phyloP scores from a whole-genome alignment of 306 rosid genomes.

The Pyrus bretschneideri region DNA sequence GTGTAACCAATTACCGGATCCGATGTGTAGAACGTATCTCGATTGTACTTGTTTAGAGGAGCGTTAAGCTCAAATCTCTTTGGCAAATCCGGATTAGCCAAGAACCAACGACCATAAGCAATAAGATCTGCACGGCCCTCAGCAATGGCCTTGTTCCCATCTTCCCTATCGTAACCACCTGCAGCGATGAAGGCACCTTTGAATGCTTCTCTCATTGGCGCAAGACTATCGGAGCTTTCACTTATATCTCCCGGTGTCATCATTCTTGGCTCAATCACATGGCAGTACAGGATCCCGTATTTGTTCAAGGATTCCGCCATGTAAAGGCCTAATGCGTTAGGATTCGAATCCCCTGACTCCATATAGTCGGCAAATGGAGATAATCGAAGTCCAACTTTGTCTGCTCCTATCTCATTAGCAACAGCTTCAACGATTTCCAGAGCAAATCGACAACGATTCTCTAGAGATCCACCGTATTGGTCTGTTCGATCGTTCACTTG shows the following conservation, averaged over 20 bases:
- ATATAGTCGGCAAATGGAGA: conserved; percentile 48
- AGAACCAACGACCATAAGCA: conserved; percentile 33
- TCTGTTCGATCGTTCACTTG: conserved; percentile 52
- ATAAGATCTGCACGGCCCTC: conserved; percentile 39
- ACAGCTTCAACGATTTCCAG: conserved; percentile 51
- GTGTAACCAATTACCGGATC: conserved; percentile 57
- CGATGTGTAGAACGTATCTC: conserved; percentile 34
- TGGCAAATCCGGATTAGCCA: conserved; percentile 70
- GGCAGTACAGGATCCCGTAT: conserved; percentile 44
- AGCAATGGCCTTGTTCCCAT: conserved; percentile 42
- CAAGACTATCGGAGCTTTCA: conserved; percentile 27
- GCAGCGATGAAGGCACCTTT: conserved; percentile 47
- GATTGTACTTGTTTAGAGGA: conserved; percentile 47
- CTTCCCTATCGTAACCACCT: conserved; percentile 45
- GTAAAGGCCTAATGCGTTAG: conserved; percentile 36
- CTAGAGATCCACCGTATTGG: conserved; percentile 66
- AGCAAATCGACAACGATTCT: conserved; percentile 51
- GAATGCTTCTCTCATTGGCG: conserved; percentile 56
- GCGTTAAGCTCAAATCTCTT: conserved; percentile 53
- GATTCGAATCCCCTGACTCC: conserved; percentile 52
- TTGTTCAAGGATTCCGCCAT: conserved; percentile 43
- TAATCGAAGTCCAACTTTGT: conserved; percentile 53
- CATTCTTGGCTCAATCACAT: conserved; percentile 69
- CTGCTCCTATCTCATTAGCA: conserved; percentile 45
- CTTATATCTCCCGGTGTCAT: neutral